Base-by-base conservation (phyloP, 495 filamentous ascomycete genomes). In the Hypomontagnella submonticulosa region DNA sequence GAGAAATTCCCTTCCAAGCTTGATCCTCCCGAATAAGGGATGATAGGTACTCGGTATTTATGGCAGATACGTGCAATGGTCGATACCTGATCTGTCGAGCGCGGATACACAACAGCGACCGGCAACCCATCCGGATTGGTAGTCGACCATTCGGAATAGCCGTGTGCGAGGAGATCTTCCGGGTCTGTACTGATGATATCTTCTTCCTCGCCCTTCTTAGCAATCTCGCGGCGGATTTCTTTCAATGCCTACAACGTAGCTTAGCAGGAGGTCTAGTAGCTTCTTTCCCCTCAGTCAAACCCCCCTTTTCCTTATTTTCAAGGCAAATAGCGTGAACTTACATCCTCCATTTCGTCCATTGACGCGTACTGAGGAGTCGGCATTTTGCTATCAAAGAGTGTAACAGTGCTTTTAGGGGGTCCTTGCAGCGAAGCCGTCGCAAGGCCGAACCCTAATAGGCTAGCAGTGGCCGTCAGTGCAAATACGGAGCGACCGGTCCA, bases 1-100 rank as follows among this genome's bases (percentile, higher is more conserved):
- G 91, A 89, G 74, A 96, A 97, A 72, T 96, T 93, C 9, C 87
- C 93, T 70, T 97, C 93, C 3, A 97, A 82, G 61, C 90, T 94
- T 0, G 91, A 90, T 13, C 93, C 93, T 11, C 92, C 92, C 1
- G 91, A 94, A 72, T 90, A 97, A 0, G 92, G 90, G 66, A 90
- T 89, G 82, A 97, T 92, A 12, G 93, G 93, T 54, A 97, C 85
- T 11, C 85, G 86, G 76, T 92, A 89, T 75, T 90, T 90, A 77
- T 88, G 79, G 79, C 93, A 97, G 47, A 93, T 79, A 70, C 89
- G 89, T 8, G 89, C 91, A 32, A 97, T 91, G 44, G 84, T 73
- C 6, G 89, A 89, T 16, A 97, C 92, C 52, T 97, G 90, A 57
- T 90, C 83, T 1, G 92, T 97, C 4, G 83, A 86, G 43, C 85